A percentile compares a stretch with the other conserved stretches of the same genome.
phyloP scores from a whole-genome alignment of 1,139 yeast species.

The Citeromyces hawaiiensis region DNA sequence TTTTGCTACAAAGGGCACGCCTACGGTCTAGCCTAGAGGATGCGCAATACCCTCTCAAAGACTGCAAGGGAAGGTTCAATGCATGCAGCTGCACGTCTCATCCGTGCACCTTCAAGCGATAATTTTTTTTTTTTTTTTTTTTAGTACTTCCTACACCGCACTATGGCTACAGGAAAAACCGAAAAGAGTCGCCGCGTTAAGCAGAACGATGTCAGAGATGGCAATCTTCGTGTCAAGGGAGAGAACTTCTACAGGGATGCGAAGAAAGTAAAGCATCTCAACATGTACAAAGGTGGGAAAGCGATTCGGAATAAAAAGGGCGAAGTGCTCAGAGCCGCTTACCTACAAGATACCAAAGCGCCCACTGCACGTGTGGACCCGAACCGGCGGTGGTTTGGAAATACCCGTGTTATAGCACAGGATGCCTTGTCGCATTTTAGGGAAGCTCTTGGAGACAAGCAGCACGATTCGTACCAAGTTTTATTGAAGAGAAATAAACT shows the following conservation, averaged over 20 bases:
- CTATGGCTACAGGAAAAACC: conserved; percentile 88
- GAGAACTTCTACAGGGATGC: conserved; percentile 96
- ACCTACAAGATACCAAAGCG: conserved; percentile 73
- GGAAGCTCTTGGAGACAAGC: conserved; percentile 84
- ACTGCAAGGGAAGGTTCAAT: no score
- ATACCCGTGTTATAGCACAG: conserved; percentile 93
- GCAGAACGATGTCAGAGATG: conserved; percentile 74
- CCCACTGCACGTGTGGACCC: conserved; percentile 95
- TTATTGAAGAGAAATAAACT: conserved; percentile 78
- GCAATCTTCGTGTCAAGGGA: conserved; percentile 88
- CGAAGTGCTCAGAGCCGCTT: conserved; percentile 78
- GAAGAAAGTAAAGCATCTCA: conserved; percentile 76
- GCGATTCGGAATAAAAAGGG: conserved; percentile 83
- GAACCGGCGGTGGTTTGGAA: conserved; percentile 94
- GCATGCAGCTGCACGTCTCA: no score
- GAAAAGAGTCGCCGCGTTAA: conserved; percentile 79
- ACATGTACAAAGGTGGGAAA: conserved; percentile 87
- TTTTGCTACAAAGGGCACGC: no score
- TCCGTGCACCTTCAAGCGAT: no score
- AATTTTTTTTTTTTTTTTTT: not conserved
- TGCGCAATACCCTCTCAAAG: not conserved
- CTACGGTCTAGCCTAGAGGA: no score
- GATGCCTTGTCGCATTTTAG: conserved; percentile 92
- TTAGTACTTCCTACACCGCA: not conserved
- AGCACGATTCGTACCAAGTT: conserved; percentile 80